phyloP scores from a whole-genome alignment of 176 grass and related monocot species.

The Cenchrus purpureus region DNA sequence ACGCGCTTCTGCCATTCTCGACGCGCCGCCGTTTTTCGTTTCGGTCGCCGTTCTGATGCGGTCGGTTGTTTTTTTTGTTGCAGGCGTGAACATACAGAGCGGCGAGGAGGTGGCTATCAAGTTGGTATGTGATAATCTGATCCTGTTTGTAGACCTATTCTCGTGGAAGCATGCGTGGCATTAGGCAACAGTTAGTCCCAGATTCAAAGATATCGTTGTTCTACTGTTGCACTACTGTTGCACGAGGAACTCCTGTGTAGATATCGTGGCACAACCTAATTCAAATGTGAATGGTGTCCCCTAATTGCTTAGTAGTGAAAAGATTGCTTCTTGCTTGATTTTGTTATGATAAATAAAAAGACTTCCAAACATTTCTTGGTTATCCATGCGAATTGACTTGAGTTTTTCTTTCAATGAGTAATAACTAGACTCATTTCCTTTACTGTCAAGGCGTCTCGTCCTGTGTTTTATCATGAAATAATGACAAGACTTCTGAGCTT shows the following conservation, averaged over 20 bases:
- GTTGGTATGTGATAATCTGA: constrained; percentile 49
- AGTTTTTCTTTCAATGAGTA: not conserved
- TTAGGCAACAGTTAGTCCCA: constrained; percentile 17
- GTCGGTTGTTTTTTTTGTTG: constrained; percentile 9
- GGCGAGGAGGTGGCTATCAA: constrained; percentile 63
- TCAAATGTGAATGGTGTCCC: not conserved
- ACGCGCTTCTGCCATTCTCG: not conserved
- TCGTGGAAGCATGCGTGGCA: not conserved
- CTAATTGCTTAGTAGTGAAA: not conserved
- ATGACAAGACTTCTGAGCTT: not conserved
- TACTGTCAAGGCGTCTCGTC: not conserved
- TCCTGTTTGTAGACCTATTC: constrained; percentile 12
- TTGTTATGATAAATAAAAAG: not conserved
- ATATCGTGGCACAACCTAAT: not conserved
- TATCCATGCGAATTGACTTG: not conserved
- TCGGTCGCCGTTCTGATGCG: constrained; percentile 14
- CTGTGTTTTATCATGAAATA: not conserved
- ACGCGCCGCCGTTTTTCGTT: not conserved
- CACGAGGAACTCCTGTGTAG: not conserved
- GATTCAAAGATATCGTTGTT: not conserved
- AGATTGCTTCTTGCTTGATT: not conserved
- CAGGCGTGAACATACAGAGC: constrained; percentile 65
- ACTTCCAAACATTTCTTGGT: constrained; percentile 8
- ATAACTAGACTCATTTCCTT: not conserved
- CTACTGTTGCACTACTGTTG: not conserved